Evolutionary conservation across 805 yeast genomes (phyloP).

Genomic region (Scheffersomyces lignosus): DNA sequence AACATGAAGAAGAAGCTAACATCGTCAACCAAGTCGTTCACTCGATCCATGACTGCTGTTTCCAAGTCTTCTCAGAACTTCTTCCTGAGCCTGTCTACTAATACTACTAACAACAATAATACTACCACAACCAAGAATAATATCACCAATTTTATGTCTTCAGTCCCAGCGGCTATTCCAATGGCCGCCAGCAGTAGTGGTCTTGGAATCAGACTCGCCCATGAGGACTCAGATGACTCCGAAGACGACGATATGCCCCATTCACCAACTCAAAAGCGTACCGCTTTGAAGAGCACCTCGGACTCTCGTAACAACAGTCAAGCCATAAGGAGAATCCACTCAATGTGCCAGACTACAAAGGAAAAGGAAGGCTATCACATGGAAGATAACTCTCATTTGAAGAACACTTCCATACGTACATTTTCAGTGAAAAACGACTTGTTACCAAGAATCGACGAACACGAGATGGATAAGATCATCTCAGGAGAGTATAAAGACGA

Average conservation of each 20-base stretch:
- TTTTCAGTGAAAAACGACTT: conserved; percentile 49
- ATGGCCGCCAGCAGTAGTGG: too few species aligned
- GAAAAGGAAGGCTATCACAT: conserved; percentile 20
- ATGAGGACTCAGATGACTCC: conserved; percentile 16
- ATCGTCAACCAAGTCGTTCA: conserved; percentile 18
- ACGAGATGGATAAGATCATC: conserved; percentile 56
- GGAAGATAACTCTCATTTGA: conserved; percentile 34
- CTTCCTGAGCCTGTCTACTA: conserved; percentile 5
- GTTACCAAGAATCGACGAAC: conserved; percentile 66
- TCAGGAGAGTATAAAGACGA: conserved; percentile 49
- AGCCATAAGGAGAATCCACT: conserved; percentile 60
- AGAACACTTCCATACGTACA: conserved; percentile 25
- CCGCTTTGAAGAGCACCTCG: conserved; percentile 27
- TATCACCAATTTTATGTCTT: not conserved
- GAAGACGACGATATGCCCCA: conserved; percentile 5
- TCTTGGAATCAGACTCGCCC: conserved; percentile 4
- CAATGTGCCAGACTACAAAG: conserved; percentile 60
- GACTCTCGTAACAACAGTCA: conserved; percentile 11
- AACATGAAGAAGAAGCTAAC: conserved; percentile 20
- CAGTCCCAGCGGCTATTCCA: not conserved
- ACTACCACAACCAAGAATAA: not conserved
- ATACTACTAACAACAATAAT: not conserved
- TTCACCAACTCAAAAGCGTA: conserved; percentile 17
- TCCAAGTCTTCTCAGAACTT: conserved; percentile 18
- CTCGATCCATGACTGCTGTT: conserved; percentile 19